Evolutionary conservation across 1,139 yeast species (phyloP), one percentile per base, ranked within the genome.

Genomic region (Scheffersomyces titani): DNA sequence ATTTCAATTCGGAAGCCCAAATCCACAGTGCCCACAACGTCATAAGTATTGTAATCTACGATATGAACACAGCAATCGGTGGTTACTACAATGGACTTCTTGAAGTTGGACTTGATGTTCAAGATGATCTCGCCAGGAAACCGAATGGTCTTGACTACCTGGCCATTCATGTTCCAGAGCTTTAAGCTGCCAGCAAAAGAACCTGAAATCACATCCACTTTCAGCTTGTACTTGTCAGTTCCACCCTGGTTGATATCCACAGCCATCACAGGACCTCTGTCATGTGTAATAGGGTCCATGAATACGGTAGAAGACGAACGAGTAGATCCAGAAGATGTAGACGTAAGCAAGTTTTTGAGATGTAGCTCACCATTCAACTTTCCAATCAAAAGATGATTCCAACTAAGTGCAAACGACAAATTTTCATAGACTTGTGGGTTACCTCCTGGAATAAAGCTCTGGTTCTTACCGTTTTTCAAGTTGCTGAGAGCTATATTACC

Each of bases 401-500:
- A 77, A 60, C 71, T 76, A 16, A 76, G 58, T 22, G 67, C 69
- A 61, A 62, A 70, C 47, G 73, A 64, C 20, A 59, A 51, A 6
- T 70, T 61, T n/a, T 64, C 64, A 2, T 69, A 62, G 52, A 66
- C 63, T n/a, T 63, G 57, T 45, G 60, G 64, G 54, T 61, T 65
- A 1, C 79, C 80, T 1, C 80, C 81, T 0, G 82, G 83, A 4
- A 78, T 72, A 55, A 69, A 77, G 46, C 78, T 71, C 55, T 76
- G 82, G 58, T 69, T 74, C 55, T 70, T 71, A 0, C 86, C 86
- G 64, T 70, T 76, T 50, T 70, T 69, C 52, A 81, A 67, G 51
- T 74, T 72, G 54, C 83, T 77, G 18, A 74, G 65, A 6, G 77
- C 64, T 1, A 82, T 65, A 55, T 77, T 72, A 1, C 83, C 84